A percentile compares a stretch with the other conserved stretches of the same genome.
phyloP scores from a whole-genome alignment of 306 rosid genomes.

The Pyrus communis region DNA sequence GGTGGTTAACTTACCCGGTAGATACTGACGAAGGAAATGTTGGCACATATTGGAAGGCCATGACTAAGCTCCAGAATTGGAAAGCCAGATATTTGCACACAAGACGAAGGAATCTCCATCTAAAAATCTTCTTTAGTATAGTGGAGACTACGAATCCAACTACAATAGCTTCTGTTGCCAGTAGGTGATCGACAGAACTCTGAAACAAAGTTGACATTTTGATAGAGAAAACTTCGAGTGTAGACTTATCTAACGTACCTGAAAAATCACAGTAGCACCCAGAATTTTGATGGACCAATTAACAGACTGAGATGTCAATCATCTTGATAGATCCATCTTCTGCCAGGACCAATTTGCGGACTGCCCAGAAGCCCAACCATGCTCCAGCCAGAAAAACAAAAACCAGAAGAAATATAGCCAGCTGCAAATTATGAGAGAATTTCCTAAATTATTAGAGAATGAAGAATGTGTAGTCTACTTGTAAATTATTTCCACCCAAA shows the following conservation, averaged over 20 bases:
- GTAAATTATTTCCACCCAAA: too few species aligned
- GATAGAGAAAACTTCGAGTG: background rate
- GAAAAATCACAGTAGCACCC: slow-evolving; percentile 59
- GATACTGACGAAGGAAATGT: background rate
- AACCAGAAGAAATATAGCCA: too few species aligned
- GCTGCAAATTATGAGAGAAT: too few species aligned
- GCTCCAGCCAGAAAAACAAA: too few species aligned
- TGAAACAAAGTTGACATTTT: slow-evolving; percentile 27
- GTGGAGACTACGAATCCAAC: slow-evolving; percentile 42
- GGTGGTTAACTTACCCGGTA: background rate
- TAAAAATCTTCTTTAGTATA: slow-evolving; percentile 36
- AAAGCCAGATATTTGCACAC: slow-evolving; percentile 37
- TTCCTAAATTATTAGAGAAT: too few species aligned
- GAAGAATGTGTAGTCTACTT: too few species aligned
- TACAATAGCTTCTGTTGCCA: slow-evolving; percentile 52
- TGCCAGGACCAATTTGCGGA: slow-evolving; percentile 63
- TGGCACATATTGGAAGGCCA: slow-evolving; percentile 12
- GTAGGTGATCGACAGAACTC: slow-evolving; percentile 74
- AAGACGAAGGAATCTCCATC: slow-evolving; percentile 53
- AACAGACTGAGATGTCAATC: slow-evolving; percentile 67
- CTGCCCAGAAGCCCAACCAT: slow-evolving; percentile 3
- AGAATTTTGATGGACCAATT: slow-evolving; percentile 70
- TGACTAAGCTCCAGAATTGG: slow-evolving; percentile 6
- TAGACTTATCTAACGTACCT: slow-evolving; percentile 36
- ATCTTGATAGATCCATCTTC: slow-evolving; percentile 81